Evolutionary conservation across 202 grass and related monocot species (phyloP).

Genomic region (Zoysia matrella): DNA sequence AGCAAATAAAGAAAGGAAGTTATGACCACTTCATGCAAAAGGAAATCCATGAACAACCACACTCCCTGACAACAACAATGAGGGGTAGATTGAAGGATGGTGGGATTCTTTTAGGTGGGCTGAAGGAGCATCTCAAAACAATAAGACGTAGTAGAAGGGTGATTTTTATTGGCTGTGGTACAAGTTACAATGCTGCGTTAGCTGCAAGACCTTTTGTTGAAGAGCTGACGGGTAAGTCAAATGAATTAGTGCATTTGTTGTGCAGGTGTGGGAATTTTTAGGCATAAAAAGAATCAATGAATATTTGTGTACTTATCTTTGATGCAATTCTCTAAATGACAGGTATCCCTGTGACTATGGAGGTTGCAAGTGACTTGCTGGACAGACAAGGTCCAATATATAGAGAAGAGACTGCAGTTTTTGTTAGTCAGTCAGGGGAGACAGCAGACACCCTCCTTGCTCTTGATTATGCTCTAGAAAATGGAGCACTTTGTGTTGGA

Average conservation of each 20-base stretch:
- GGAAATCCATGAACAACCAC: slow-evolving; percentile 92
- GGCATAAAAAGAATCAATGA: background rate
- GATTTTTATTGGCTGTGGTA: slow-evolving; percentile 91
- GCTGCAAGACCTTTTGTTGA: slow-evolving; percentile 88
- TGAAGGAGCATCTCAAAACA: slow-evolving; percentile 91
- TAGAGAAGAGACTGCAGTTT: slow-evolving; percentile 83
- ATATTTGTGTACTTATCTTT: background rate
- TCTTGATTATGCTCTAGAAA: slow-evolving; percentile 88
- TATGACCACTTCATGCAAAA: slow-evolving; percentile 98
- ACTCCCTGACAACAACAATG: slow-evolving; percentile 89
- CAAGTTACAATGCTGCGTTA: slow-evolving; percentile 91
- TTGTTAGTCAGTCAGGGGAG: slow-evolving; percentile 97
- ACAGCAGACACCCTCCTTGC: slow-evolving; percentile 95
- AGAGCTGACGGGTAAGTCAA: slow-evolving; percentile 71
- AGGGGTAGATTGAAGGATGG: slow-evolving; percentile 87
- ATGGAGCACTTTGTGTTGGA: slow-evolving; percentile 86
- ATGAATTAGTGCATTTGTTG: slow-evolving; percentile 12
- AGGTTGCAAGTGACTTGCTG: slow-evolving; percentile 87
- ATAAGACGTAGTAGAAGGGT: slow-evolving; percentile 84
- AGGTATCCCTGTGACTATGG: slow-evolving; percentile 97
- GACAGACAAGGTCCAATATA: slow-evolving; percentile 91
- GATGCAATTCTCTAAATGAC: slow-evolving; percentile 2
- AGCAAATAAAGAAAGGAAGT: slow-evolving; percentile 95
- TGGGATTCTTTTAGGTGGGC: slow-evolving; percentile 82
- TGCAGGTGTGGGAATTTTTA: background rate